Evolutionary conservation across 2,329 filamentous ascomycete genomes (phyloP).

Genomic region (Coniochaeta sp.): DNA sequence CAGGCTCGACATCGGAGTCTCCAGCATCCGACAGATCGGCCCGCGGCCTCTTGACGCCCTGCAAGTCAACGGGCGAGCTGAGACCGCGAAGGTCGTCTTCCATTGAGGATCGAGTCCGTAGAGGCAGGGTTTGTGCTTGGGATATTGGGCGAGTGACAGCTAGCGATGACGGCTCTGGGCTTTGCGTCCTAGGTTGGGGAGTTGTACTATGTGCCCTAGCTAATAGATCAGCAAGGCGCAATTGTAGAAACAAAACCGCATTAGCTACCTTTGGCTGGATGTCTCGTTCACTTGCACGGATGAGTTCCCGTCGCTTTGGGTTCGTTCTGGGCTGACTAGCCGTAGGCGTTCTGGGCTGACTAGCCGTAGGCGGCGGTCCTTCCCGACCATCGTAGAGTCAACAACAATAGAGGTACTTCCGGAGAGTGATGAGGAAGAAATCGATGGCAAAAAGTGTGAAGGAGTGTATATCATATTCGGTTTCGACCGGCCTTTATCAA

Average conservation of each 20-base stretch:
- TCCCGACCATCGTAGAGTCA: not conserved
- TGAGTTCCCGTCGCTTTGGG: not conserved
- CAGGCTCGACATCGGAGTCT: conserved; percentile 13
- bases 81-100: conserved; percentile 10
- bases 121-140: not conserved
- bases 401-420: not conserved
- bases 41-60: conserved; percentile 14
- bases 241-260: not conserved
- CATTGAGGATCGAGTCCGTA: not conserved
- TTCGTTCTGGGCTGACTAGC: not conserved
- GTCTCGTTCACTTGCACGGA: not conserved
- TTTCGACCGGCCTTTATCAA: not conserved
- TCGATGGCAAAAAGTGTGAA: not conserved
- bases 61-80: conserved; percentile 6
- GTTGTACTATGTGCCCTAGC: not conserved
- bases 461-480: not conserved
- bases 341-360: not conserved
- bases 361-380: not conserved
- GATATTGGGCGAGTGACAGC: not conserved
- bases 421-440: not conserved
- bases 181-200: not conserved
- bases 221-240: not conserved
- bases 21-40: conserved; percentile 16
- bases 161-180: not conserved
- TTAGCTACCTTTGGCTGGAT: not conserved